A percentile compares a stretch with the other conserved stretches of the same genome.
These are phyloP conservation scores for Guadua angustifolia DNA, from an alignment of 176 grass and related monocot genomes.

Conservation along the genomic window DNA sequence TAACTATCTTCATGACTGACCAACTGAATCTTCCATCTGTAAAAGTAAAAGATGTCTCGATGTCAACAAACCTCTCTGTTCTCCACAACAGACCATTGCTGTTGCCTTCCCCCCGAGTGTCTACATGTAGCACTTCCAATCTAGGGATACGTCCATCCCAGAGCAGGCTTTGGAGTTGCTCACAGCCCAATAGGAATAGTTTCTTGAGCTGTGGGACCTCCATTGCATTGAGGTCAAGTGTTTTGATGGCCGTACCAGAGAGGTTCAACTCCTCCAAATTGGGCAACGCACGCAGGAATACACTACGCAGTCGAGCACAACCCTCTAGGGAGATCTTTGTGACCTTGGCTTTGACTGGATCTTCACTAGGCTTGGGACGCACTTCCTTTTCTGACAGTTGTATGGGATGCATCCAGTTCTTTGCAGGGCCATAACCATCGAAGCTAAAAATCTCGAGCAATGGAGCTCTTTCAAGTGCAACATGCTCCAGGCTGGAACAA, in stretches of 20 bases:
- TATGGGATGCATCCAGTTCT: no score
- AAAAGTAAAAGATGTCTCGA: neutral
- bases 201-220: neutral
- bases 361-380: neutral
- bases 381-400: neutral
- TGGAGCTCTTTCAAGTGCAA: no score
- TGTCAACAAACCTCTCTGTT: neutral
- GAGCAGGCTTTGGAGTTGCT: neutral
- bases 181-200: neutral
- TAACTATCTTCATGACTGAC: neutral
- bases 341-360: neutral
- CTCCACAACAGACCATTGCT: neutral
- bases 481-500: conserved; percentile 3
- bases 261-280: neutral
- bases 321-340: neutral
- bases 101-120: neutral
- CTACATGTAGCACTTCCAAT: neutral
- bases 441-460: no score
- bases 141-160: neutral
- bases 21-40: conserved; percentile 9
- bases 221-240: neutral
- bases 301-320: neutral
- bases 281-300: neutral
- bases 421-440: no score
- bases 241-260: no score